phyloP scores from a whole-genome alignment of 2,329 filamentous ascomycete genomes.

The Alternaria novae-zelandiae region DNA sequence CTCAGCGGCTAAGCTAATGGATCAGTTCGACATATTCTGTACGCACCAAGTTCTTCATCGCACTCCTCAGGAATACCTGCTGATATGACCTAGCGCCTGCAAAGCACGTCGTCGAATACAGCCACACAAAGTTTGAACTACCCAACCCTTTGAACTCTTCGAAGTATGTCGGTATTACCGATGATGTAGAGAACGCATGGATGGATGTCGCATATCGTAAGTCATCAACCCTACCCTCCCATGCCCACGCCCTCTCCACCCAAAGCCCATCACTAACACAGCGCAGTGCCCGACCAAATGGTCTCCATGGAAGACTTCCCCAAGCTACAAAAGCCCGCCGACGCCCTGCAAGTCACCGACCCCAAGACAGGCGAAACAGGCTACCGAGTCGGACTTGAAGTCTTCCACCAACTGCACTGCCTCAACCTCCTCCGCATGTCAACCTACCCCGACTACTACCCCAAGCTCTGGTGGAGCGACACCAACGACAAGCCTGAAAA shows the following conservation, averaged over 20 bases:
- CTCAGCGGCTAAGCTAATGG: conserved; percentile 38
- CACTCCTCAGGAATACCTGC: neutral
- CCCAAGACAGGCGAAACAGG: conserved; percentile 63
- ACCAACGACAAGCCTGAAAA: conserved; percentile 38
- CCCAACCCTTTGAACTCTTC: conserved; percentile 38
- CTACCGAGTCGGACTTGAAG: conserved; percentile 65
- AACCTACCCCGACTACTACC: conserved; percentile 43
- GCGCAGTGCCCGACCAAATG: conserved; percentile 65
- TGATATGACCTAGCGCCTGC: conserved; percentile 30
- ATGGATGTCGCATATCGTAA: conserved; percentile 59
- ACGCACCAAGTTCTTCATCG: neutral
- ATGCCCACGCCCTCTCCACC: neutral
- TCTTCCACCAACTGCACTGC: conserved; percentile 59
- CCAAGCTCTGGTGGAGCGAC: conserved; percentile 34
- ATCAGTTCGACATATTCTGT: conserved; percentile 42
- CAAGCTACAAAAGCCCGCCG: conserved; percentile 59
- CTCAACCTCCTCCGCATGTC: conserved; percentile 45
- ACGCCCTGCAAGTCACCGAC: conserved; percentile 63
- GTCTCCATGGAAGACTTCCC: conserved; percentile 62
- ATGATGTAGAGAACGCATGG: conserved; percentile 65
- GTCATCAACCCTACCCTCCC: neutral
- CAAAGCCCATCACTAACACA: neutral
- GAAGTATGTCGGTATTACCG: conserved; percentile 62
- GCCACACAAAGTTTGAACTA: conserved; percentile 33
- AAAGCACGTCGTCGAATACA: conserved; percentile 39